Evolutionary conservation across 306 rosid genomes (phyloP), one percentile per base, ranked within the genome.

Genomic region (Rubus parviflorus): DNA sequence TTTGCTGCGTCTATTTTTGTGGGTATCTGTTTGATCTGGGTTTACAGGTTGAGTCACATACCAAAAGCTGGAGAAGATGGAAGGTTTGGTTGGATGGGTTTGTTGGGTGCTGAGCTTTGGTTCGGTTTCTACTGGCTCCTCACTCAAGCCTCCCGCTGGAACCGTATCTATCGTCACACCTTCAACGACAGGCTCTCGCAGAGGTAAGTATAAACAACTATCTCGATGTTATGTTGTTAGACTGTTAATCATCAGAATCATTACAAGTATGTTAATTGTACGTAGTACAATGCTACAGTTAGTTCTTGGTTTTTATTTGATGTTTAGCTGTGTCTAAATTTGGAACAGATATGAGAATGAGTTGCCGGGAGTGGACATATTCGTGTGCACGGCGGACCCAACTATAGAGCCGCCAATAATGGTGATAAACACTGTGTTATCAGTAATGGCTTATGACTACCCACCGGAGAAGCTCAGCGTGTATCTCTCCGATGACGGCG

Each of bases 351-450:
- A 84, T 42, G 93, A 84, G 76, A 54, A 70, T 2, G 83, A 42
- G 11, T 77, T 94, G 68, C 96, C 97, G 1, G 42, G 76, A 30
- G 94, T 90, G 77, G 98, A 94, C 77, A 73, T 92, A 41, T 94
- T 87, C 78, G 97, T 94, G 75, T 92, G 98, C 86, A 92, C 98
- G 1, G 97, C 97, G 25, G 94, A 94, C 19, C 87, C 96, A 6
- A 86, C 70, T 30, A 75, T 85, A 6, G 98, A 92, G 85, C 97
- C 98, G 25, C 82, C 96, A 3, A 45, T 81, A 48, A 94, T 94
- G 94, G 97, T 86, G 69, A 83, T 90, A 0, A 92, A 89, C 80
- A 94, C 97, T 5, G 91, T 92, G 10, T 16, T 94, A 62, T 94
- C 97, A 4, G 89, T 89, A 0, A 87, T 92, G 98, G 88, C 94